Conservation (phyloP, 2,329 filamentous ascomycete species). For the Colletotrichum truncatum region DNA sequence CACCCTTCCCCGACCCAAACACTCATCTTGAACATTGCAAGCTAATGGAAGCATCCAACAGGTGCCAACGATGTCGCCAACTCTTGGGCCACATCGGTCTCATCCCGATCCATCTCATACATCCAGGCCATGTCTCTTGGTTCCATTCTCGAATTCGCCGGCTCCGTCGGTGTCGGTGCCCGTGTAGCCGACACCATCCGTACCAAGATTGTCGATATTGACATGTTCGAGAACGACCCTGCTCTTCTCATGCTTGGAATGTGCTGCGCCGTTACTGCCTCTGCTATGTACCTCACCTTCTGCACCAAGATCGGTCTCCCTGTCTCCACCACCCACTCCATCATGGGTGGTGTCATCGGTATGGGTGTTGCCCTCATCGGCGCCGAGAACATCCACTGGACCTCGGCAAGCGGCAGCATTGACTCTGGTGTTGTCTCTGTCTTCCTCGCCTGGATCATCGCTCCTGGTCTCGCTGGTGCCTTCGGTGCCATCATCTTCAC, state of each 20-base stretch:
- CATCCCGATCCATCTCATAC: slow-evolving; percentile 65
- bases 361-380: slow-evolving; percentile 54
- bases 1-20: too few species aligned
- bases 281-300: slow-evolving; percentile 52
- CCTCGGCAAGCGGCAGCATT: slow-evolving; percentile 36
- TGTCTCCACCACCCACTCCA: slow-evolving; percentile 57
- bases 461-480: slow-evolving; percentile 51
- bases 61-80: slow-evolving; percentile 67
- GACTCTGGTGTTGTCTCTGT: slow-evolving; percentile 53
- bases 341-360: slow-evolving; percentile 55
- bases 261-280: slow-evolving; percentile 47
- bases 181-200: slow-evolving; percentile 57
- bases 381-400: slow-evolving; percentile 50
- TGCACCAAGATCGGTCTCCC: slow-evolving; percentile 42
- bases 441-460: slow-evolving; percentile 56
- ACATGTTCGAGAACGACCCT: slow-evolving; percentile 48
- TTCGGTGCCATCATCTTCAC: slow-evolving; percentile 55
- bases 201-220: slow-evolving; percentile 52
- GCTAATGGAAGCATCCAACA: neutral
- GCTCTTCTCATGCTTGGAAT: slow-evolving; percentile 52
- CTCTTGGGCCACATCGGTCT: slow-evolving; percentile 69
- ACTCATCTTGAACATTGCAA: fast-evolving
- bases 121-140: slow-evolving; percentile 56
- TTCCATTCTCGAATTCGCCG: slow-evolving; percentile 57
- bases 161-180: slow-evolving; percentile 57